Evolutionary conservation across 1,284 basidiomycete species (phyloP), one percentile per base, ranked within the genome.

Genomic region (Entoloma clypeatum): DNA sequence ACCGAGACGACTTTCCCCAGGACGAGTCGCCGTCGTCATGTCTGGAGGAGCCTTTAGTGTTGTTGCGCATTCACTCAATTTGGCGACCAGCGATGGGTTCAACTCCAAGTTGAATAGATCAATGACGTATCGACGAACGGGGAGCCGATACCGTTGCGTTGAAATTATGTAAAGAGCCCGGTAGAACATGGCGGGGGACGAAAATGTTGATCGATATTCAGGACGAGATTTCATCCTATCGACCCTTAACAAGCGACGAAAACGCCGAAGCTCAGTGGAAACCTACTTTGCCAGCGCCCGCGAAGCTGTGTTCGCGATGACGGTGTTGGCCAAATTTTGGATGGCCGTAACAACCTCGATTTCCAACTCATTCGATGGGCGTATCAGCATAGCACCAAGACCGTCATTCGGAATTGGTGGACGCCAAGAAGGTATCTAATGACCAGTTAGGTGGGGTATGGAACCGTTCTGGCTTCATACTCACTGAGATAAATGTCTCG

Each of bases 301-400:
- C 21, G 93, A 96, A 3, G 93, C 92, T 16, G 87, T 79, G 51
- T 94, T 94, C 3, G 94, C 93, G 41, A 99, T 86, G 39, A 99
- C 93, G 17, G 94, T 92, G 56, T 99, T 99, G 33, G 91, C 86
- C 27, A 99, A 71, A 58, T 98, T 97, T 53, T 94, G 86, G 36
- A 99, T 89, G 7, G 91, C 85, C 4, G 84, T 83, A 55, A 95
- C 76, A 23, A 94, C 85, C 51, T 95, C 89, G n/a, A 82, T 72
- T 55, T 97, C 92, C 29, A 80, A 67, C 41, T 85, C 80, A 2
- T 75, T 71, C 2, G 80, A 76, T 3, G 86, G 79, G 5, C 84
- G 79, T 44, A 81, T 68, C 14, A 88, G 61, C 5, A 74, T 78
- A 49, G 51, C 63, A 41, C 76, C 71, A 17, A 65, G 62, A 35